Conservation (phyloP, 2,329 filamentous ascomycete species). For the Phyllosticta citriasiana region DNA sequence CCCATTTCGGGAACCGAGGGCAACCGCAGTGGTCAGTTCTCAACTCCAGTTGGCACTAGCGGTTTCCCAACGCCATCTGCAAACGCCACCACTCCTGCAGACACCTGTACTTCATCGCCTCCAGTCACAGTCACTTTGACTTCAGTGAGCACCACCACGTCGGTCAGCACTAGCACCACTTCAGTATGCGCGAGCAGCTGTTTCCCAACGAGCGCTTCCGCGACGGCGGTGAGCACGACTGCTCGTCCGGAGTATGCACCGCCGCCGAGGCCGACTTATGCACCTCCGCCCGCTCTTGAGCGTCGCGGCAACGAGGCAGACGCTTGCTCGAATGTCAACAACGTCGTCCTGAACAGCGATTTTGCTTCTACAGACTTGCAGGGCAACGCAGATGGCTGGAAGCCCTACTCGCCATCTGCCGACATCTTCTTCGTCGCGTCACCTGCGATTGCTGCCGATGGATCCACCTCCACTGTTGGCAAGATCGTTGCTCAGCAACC, state of each 20-base stretch:
- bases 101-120: neutral
- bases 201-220: conserved; percentile 9
- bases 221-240: neutral
- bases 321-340: conserved; percentile 17
- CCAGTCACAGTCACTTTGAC: neutral
- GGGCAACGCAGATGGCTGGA: conserved; percentile 18
- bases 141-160: neutral
- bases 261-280: neutral
- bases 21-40: neutral
- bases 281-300: neutral
- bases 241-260: neutral
- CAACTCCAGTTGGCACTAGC: conserved; percentile 6
- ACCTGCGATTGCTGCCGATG: conserved; percentile 7
- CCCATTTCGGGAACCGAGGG: neutral
- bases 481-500: conserved; percentile 14
- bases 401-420: neutral
- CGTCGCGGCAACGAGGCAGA: neutral
- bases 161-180: neutral
- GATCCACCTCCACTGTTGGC: conserved; percentile 8
- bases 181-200: conserved; percentile 8
- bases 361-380: conserved; percentile 13
- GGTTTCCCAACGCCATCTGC: conserved; percentile 3
- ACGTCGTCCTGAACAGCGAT: conserved; percentile 20
- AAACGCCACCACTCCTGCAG: neutral
- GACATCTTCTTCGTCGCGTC: neutral